Conservation (phyloP, 345 rosid species). For the Eucalyptus curtisii region DNA sequence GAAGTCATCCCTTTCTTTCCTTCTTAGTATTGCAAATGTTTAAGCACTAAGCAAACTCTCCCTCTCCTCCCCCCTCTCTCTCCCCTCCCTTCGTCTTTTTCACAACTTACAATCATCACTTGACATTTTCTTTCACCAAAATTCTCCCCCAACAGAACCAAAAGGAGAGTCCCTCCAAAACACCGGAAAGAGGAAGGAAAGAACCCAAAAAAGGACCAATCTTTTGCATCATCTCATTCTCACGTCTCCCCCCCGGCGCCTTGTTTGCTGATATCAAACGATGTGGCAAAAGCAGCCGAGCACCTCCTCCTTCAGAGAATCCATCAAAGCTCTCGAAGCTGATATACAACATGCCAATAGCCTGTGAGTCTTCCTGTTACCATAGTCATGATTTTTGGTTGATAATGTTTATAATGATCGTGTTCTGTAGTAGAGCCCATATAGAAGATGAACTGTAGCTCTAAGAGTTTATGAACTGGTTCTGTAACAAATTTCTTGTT, state of each 20-base stretch:
- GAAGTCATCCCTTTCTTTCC: slow-evolving; percentile 36
- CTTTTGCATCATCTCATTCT: neutral
- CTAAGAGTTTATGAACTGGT: neutral
- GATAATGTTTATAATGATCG: neutral
- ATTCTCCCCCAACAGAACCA: neutral
- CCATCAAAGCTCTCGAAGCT: slow-evolving; percentile 53
- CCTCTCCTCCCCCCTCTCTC: neutral
- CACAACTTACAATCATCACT: neutral
- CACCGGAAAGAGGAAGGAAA: neutral
- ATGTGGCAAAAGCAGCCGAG: slow-evolving; percentile 40
- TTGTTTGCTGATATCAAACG: neutral
- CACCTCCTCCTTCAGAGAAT: slow-evolving; percentile 39
- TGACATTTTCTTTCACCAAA: neutral
- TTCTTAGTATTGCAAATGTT: slow-evolving; percentile 5
- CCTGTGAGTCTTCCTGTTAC: slow-evolving; percentile 21
- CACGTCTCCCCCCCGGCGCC: neutral
- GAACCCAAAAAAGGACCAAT: neutral
- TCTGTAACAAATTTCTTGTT: neutral
- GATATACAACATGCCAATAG: slow-evolving; percentile 57
- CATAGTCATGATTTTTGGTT: neutral
- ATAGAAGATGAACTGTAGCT: neutral
- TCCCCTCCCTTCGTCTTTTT: neutral
- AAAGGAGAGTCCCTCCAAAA: neutral
- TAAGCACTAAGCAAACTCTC: slow-evolving; percentile 2
- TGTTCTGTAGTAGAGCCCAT: neutral